Evolutionary conservation across 75 land plant genomes (phyloP).

Genomic region (Azolla pinnata): DNA sequence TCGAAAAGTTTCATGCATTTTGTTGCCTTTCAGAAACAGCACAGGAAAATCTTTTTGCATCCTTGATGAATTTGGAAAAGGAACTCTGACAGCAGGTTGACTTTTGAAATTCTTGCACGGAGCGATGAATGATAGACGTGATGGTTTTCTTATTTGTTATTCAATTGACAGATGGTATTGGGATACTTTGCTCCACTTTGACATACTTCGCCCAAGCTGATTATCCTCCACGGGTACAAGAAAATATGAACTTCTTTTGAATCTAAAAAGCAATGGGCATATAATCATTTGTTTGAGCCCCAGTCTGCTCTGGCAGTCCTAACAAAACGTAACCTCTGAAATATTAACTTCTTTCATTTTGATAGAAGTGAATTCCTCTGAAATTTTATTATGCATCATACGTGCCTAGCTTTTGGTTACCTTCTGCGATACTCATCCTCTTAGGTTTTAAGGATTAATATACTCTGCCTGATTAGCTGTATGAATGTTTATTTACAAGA

Average conservation of each 20-base stretch:
- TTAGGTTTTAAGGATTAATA: no score
- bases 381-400: no score
- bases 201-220: conserved; percentile 46
- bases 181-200: conserved; percentile 77
- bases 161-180: conserved; percentile 69
- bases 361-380: no score
- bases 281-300: background rate
- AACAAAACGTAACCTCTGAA: no score
- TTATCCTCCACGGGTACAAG: conserved; percentile 68
- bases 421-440: no score
- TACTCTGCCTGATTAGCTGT: no score
- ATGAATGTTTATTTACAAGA: no score
- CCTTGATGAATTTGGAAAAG: conserved; percentile 97
- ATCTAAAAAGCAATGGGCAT: conserved; percentile 4
- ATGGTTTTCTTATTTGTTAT: conserved; percentile 2
- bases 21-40: conserved; percentile 50
- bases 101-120: background rate
- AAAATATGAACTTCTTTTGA: background rate
- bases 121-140: background rate
- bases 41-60: conserved; percentile 77
- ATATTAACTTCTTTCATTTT: no score
- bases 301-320: no score
- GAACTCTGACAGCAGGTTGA: conserved; percentile 84
- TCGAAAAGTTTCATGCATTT: conserved; percentile 2
- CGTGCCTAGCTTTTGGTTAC: no score